Percentiles rank a stretch among this genome's conserved stretches.
Conservation (phyloP, 495 filamentous ascomycete species). For the Penicillium maclennaniae region DNA sequence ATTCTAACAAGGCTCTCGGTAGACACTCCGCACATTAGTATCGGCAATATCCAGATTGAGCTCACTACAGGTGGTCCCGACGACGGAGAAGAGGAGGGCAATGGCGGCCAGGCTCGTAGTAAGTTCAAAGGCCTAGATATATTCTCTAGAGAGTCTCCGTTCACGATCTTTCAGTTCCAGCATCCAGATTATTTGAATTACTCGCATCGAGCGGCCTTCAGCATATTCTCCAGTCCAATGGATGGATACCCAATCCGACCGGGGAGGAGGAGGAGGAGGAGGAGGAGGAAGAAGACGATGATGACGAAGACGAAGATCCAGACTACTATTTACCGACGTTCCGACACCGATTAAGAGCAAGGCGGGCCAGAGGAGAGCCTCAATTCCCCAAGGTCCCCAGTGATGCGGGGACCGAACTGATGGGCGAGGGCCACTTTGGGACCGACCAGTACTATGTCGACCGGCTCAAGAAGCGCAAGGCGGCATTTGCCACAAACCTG, state of each 20-base stretch:
- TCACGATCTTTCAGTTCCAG: slow-evolving; percentile 25
- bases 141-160: background rate
- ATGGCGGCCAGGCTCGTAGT: slow-evolving; percentile 16
- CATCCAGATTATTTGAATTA: slow-evolving; percentile 33
- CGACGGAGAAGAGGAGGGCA: slow-evolving; percentile 32
- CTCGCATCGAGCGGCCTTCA: slow-evolving; percentile 36
- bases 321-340: slow-evolving; percentile 13
- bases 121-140: background rate
- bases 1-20: background rate
- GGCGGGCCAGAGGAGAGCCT: slow-evolving; percentile 30
- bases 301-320: slow-evolving; percentile 28
- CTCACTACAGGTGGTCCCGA: slow-evolving; percentile 41
- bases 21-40: slow-evolving; percentile 27
- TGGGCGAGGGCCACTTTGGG: slow-evolving; percentile 77
- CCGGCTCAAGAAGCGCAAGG: slow-evolving; percentile 52
- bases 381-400: slow-evolving; percentile 74
- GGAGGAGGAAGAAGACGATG: slow-evolving; percentile 14
- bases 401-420: slow-evolving; percentile 67
- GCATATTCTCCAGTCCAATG: slow-evolving; percentile 35
- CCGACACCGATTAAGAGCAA: slow-evolving; percentile 18
- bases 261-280: slow-evolving; percentile 6
- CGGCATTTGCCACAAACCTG: slow-evolving; percentile 59
- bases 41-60: slow-evolving; percentile 48
- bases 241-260: slow-evolving; percentile 15
- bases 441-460: slow-evolving; percentile 51